A percentile compares a stretch with the other conserved stretches of the same genome.
These are phyloP conservation scores for Thinopyrum obtusiflorum DNA, from an alignment of 202 grass and related monocot species.

Conservation along the genomic window DNA sequence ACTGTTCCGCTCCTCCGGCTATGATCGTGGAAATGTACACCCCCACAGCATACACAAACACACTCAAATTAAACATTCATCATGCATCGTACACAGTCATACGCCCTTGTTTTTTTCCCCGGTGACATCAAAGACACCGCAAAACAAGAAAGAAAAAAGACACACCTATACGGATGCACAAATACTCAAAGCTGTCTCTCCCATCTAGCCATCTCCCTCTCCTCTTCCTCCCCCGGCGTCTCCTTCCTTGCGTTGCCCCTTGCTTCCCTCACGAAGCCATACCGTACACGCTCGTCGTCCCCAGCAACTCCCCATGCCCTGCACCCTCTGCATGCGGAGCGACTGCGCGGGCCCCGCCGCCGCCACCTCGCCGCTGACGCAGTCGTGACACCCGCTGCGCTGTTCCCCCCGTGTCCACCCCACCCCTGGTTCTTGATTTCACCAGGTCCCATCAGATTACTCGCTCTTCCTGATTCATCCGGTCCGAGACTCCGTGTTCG, in stretches of 20 bases:
- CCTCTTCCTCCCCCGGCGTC: not conserved
- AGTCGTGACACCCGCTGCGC: conserved; percentile 12
- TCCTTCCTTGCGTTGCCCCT: not conserved
- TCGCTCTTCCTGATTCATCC: not conserved
- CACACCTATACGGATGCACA: not conserved
- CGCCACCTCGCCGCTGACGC: not conserved
- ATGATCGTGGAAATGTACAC: too few species aligned
- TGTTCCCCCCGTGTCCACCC: not conserved
- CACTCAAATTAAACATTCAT: too few species aligned
- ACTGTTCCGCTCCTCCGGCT: too few species aligned
- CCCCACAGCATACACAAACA: too few species aligned
- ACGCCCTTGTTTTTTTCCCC: too few species aligned
- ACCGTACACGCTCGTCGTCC: not conserved
- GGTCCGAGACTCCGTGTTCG: not conserved
- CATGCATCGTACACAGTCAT: too few species aligned
- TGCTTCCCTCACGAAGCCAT: not conserved
- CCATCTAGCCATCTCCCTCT: not conserved
- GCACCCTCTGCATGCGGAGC: conserved; percentile 10
- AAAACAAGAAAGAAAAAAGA: too few species aligned
- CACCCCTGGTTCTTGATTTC: conserved; percentile 40
- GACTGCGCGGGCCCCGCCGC: not conserved
- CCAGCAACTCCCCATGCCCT: not conserved
- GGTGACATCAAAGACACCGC: too few species aligned
- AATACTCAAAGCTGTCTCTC: not conserved
- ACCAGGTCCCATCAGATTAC: not conserved